phyloP scores from a whole-genome alignment of 164 flowering plant species.

The Berberis vulgaris region DNA sequence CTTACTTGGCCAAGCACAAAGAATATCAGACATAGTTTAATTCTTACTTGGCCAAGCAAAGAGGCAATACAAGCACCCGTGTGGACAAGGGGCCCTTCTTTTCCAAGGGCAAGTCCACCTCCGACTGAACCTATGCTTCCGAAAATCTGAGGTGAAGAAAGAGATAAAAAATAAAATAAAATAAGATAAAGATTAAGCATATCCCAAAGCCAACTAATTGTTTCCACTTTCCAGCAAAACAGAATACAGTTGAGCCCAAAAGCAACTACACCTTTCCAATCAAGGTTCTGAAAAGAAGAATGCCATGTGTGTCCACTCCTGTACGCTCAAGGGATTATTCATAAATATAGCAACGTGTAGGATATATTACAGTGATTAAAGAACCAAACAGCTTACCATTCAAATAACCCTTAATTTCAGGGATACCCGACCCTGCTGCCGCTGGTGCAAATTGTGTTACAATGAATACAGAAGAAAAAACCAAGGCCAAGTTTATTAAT shows the following conservation, averaged over 20 bases:
- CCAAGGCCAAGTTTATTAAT: constrained; percentile 67
- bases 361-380: background rate
- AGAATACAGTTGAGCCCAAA: constrained; percentile 1
- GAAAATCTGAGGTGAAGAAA: constrained; percentile 46
- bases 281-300: constrained; percentile 90
- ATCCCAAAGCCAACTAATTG: background rate
- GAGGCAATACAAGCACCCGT: constrained; percentile 99
- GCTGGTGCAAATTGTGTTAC: constrained; percentile 91
- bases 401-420: constrained; percentile 96
- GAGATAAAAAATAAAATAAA: constrained; percentile 2
- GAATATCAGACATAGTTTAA: too few relatives aligned
- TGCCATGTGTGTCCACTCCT: constrained; percentile 91
- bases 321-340: constrained; percentile 17
- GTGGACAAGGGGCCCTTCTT: constrained; percentile 99
- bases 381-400: constrained; percentile 49
- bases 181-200: background rate
- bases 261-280: constrained; percentile 68
- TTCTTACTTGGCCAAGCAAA: constrained; percentile 62
- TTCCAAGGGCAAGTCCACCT: constrained; percentile 95
- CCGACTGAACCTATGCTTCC: constrained; percentile 99
- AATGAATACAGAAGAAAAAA: constrained; percentile 79
- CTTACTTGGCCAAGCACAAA: too few relatives aligned
- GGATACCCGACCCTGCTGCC: constrained; percentile 97
- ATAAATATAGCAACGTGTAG: constrained; percentile 7
- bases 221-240: background rate